A percentile compares a stretch with the other conserved stretches of the same genome.
These are phyloP conservation scores for Apiotrichum gracile DNA, from an alignment of 1,284 basidiomycete genomes.

Conservation along the genomic window DNA sequence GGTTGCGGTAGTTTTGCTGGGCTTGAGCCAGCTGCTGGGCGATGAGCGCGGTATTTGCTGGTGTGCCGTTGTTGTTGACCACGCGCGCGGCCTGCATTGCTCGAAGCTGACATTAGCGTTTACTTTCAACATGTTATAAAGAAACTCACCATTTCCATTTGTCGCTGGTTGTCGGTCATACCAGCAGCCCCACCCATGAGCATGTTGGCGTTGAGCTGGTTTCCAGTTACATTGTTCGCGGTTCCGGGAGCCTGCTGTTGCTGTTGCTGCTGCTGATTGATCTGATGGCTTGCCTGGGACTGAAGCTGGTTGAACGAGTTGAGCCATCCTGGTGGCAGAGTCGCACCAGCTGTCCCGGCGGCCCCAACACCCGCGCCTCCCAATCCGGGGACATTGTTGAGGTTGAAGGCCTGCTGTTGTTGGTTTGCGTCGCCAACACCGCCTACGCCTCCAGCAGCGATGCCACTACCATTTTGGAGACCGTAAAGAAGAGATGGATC, in stretches of 20 bases:
- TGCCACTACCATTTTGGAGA: constrained; percentile 5
- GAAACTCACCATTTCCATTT: constrained; percentile 14
- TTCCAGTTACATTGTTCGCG: not conserved
- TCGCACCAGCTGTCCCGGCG: constrained; percentile 1
- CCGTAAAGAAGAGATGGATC: constrained; percentile 17
- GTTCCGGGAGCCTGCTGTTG: not conserved
- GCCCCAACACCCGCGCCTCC: not conserved
- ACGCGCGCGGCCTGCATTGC: constrained; percentile 14
- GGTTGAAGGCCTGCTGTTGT: constrained; percentile 12
- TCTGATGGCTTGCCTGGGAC: constrained; percentile 9
- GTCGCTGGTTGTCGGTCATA: constrained; percentile 6
- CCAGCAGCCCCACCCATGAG: not conserved
- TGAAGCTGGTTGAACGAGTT: constrained; percentile 15
- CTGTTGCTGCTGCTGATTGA: constrained; percentile 5
- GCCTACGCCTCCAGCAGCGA: constrained; percentile 1
- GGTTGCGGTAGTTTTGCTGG: not conserved
- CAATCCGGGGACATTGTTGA: constrained; percentile 3
- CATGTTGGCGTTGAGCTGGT: not conserved
- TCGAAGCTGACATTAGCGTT: constrained; percentile 10
- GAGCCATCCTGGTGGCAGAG: constrained; percentile 13
- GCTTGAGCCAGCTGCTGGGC: constrained; percentile 10
- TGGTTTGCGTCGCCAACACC: constrained; percentile 2
- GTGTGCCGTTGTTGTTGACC: constrained; percentile 1
- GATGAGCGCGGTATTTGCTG: constrained; percentile 7
- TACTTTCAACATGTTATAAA: no score